Evolutionary conservation across 1,284 basidiomycete genomes (phyloP), one percentile per base, ranked within the genome.

Genomic region (Blastosporella zonata): DNA sequence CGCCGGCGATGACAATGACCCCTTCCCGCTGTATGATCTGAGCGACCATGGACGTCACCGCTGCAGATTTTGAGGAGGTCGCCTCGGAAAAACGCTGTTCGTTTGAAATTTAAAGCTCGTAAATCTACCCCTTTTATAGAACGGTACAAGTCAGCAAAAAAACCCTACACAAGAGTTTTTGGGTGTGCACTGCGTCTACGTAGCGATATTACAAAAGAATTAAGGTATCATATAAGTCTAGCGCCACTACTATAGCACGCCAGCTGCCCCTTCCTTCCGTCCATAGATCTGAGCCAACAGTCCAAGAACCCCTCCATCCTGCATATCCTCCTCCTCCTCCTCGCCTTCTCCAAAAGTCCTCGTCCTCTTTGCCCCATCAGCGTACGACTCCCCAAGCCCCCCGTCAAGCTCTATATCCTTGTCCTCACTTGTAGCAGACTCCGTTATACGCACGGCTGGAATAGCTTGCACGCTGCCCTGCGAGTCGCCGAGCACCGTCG

Each of bases 231-330:
- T 47, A 34, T 43, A 49, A 29, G 22, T 46, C 12, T 23, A 44
- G 27, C 29, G 25, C 39, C 34, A 13, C 18, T 28, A 36, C 50
- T 55, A 71, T 72, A 56, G 74, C 33, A 75, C 72, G 42, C 77
- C 70, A 17, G 72, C 68, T 28, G 75, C 76, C 38, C 75, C 79
- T 43, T 82, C 80, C 52, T 73, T 75, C 49, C 79, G 73, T 46
- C 79, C 82, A 63, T 91, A 92, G 43, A 92, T 90, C 69, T 90
- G 83, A 29, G 84, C 82, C 56, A 92, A 62, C 56, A 92, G 60
- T 23, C 84, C 86, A 50, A 91, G 67, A 54, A 92, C 83, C 13
- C 89, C 90, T 1, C 78, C 82, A 57, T 84, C 78, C 50, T 77
- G 77, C 40, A 81, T 63, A 10, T 84, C 80, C 2, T 81, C 82